Evolutionary conservation across 2,329 filamentous ascomycete species (phyloP), one percentile per base, ranked within the genome.

Genomic region (Gnomoniopsis sp.): DNA sequence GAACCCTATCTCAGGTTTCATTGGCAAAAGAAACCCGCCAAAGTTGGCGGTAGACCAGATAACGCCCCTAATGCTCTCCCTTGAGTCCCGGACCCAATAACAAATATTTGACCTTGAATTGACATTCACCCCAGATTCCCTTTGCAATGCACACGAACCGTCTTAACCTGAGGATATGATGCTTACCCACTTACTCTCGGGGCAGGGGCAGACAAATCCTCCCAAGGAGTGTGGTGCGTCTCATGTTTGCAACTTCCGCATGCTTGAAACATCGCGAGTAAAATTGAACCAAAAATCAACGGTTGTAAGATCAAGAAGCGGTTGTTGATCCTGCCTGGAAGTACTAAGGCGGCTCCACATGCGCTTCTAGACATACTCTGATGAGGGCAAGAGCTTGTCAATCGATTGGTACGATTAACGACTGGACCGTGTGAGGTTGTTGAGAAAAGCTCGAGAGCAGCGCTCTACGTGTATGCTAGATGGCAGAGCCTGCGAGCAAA

Each of bases 401-500:
- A 41, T 3, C 36, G 36, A n/a, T 30, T 14, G 36, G 4, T 11
- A 3, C 36, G 4, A n/a, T 41, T 41, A 11, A n/a, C 7, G 14
- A n/a, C 12, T 11, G 36, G 36, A 41, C 36, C 36, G 36, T 41
- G 36, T 41, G 36, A 15, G 2, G 4, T 14, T 14, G 36, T 11
- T 15, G n/a, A 44, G 43, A 10, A 19, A 1, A 19, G n/a, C 8
- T 44, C 11, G n/a, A 10, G n/a, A 19, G 43, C 17, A 10, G 33
- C 38, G 7, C n/a, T 22, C 8, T 38, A 10, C 19, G 3, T 36
- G 46, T 52, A 11, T 56, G 23, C 64, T 73, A 75, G 66, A 75
- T 72, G 38, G 75, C 71, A 14, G 64, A 57, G 15, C 70, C 61
- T 2, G 68, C 65, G 22, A 73, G 68, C 17, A 76, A 65, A n/a